A percentile compares a stretch with the other conserved stretches of the same genome.
Evolutionary conservation across 164 flowering plant species (phyloP).

Genomic region (Euptelea pleiosperma): DNA sequence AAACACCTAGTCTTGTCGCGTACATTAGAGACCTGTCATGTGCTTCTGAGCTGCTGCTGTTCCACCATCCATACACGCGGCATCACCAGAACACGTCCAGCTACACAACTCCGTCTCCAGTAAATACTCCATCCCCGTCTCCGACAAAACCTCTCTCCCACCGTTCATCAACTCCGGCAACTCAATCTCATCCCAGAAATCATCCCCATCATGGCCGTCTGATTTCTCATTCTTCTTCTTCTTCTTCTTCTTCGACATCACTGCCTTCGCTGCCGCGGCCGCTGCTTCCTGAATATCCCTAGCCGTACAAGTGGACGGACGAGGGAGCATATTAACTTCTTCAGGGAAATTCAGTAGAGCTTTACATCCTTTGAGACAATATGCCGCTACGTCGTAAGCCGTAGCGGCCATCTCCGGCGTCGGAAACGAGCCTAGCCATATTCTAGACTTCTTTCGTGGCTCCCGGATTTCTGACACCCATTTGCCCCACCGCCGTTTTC

Average conservation of each 20-base stretch:
- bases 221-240: neutral
- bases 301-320: constrained; percentile 46
- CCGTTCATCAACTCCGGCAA: constrained; percentile 43
- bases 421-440: constrained; percentile 76
- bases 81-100: too few species aligned
- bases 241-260: constrained; percentile 7
- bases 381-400: constrained; percentile 70
- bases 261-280: constrained; percentile 41
- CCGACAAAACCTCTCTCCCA: too few species aligned
- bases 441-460: constrained; percentile 64
- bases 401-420: constrained; percentile 80
- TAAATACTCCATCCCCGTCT: too few species aligned
- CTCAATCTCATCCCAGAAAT: constrained; percentile 65
- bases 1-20: too few species aligned
- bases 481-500: constrained; percentile 74
- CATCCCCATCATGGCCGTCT: constrained; percentile 31
- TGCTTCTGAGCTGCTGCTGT: too few species aligned
- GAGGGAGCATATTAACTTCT: constrained; percentile 46
- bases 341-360: constrained; percentile 68
- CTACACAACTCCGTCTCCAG: neutral
- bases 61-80: too few species aligned
- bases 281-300: constrained; percentile 73
- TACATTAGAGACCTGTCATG: too few species aligned
- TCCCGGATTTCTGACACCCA: constrained; percentile 85
- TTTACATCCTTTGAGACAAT: constrained; percentile 48